phyloP scores from a whole-genome alignment of 2,329 filamentous ascomycete species.

The Claviceps sp. region DNA sequence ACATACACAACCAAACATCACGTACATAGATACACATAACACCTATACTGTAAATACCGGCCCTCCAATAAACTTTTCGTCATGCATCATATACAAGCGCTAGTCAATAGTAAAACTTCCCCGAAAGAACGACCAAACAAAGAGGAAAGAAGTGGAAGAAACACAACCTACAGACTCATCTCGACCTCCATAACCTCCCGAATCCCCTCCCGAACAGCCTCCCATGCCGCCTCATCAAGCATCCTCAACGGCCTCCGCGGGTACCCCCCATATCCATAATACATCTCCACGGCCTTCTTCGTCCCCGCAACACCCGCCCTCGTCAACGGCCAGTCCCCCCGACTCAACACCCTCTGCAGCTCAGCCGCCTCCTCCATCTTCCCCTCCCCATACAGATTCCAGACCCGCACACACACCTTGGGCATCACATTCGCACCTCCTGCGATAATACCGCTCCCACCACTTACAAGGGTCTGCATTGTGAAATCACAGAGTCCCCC shows the following conservation, averaged over 20 bases:
- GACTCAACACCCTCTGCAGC: slow-evolving; percentile 64
- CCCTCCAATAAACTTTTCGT: too few relatives aligned
- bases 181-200: slow-evolving; percentile 55
- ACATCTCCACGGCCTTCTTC: slow-evolving; percentile 67
- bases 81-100: too few relatives aligned
- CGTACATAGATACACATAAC: too few relatives aligned
- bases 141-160: too few relatives aligned
- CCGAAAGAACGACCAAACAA: too few relatives aligned
- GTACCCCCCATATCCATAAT: slow-evolving; percentile 70
- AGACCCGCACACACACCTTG: slow-evolving; percentile 65
- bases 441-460: slow-evolving; percentile 73
- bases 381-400: slow-evolving; percentile 61
- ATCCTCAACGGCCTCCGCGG: slow-evolving; percentile 61
- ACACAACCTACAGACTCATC: slow-evolving; percentile 15
- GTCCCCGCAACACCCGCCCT: slow-evolving; percentile 78
- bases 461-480: slow-evolving; percentile 64
- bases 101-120: too few relatives aligned
- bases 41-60: too few relatives aligned
- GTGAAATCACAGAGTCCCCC: slow-evolving; percentile 84
- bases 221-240: slow-evolving; percentile 42
- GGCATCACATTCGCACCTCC: slow-evolving; percentile 78
- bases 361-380: slow-evolving; percentile 62
- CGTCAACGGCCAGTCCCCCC: slow-evolving; percentile 71
- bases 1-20: too few relatives aligned
- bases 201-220: slow-evolving; percentile 40